These are phyloP conservation scores for Hortiboletus campestris DNA, from an alignment of 768 basidiomycete genomes.

Conservation along the genomic window DNA sequence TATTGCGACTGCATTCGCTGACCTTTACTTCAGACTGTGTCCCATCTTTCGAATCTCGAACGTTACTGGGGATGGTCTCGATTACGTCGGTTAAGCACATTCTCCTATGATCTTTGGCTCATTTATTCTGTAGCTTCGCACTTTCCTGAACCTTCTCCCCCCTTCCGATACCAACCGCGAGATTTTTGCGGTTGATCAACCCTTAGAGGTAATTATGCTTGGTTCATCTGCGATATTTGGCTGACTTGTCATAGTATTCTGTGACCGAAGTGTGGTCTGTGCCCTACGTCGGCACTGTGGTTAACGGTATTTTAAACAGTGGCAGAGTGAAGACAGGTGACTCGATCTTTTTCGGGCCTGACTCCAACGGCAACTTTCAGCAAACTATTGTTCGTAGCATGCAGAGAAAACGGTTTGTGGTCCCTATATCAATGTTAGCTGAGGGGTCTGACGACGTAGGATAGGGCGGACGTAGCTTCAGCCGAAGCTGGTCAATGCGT, in stretches of 20 bases:
- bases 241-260: constrained; percentile 55
- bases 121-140: constrained; percentile 57
- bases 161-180: constrained; percentile 82
- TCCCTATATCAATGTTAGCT: background rate
- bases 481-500: constrained; percentile 98
- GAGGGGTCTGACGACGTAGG: background rate
- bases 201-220: constrained; percentile 58
- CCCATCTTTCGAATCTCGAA: constrained; percentile 93
- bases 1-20: background rate
- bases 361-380: constrained; percentile 86
- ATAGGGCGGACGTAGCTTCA: constrained; percentile 71
- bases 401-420: constrained; percentile 79
- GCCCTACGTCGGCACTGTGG: constrained; percentile 81
- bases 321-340: constrained; percentile 80
- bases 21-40: constrained; percentile 58
- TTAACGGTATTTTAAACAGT: constrained; percentile 79
- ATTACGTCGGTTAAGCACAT: constrained; percentile 49
- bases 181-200: constrained; percentile 77
- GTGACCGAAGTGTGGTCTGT: constrained; percentile 88
- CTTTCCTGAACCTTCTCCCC: constrained; percentile 87
- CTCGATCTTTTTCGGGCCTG: constrained; percentile 82
- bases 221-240: background rate
- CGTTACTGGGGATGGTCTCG: constrained; percentile 90
- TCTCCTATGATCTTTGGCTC: constrained; percentile 2
- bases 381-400: constrained; percentile 84